Evolutionary conservation across 2,329 filamentous ascomycete genomes (phyloP).

Genomic region (Ceratocystis variospora): DNA sequence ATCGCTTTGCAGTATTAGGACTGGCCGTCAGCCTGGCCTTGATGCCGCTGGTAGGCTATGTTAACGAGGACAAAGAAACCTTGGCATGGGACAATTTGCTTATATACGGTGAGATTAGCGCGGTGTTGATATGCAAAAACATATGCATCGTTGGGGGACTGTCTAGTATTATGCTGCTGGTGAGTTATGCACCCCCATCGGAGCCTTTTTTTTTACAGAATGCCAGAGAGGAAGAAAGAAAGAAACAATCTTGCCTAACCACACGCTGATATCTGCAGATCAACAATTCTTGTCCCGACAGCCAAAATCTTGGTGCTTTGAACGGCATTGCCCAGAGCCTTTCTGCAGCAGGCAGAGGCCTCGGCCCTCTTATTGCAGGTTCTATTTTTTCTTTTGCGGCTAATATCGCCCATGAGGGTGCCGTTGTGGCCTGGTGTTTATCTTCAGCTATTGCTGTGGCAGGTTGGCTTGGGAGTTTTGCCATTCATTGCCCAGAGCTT

Average conservation of each 20-base stretch:
- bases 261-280: conserved; percentile 1
- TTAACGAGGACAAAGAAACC: conserved; percentile 29
- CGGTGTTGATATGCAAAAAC: conserved; percentile 74
- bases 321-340: conserved; percentile 92
- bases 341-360: conserved; percentile 74
- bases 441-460: conserved; percentile 73
- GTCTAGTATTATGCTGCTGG: conserved; percentile 75
- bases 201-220: neutral
- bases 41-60: conserved; percentile 83
- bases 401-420: conserved; percentile 59
- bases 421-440: conserved; percentile 70
- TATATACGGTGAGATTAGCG: conserved; percentile 69
- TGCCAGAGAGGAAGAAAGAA: neutral
- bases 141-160: conserved; percentile 79
- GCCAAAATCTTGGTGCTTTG: conserved; percentile 64
- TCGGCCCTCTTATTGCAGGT: conserved; percentile 79
- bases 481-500: conserved; percentile 51
- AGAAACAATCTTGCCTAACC: neutral
- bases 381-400: conserved; percentile 70
- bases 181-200: conserved; percentile 32
- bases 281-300: conserved; percentile 14
- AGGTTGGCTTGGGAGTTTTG: conserved; percentile 67
- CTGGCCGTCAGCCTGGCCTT: conserved; percentile 70
- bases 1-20: conserved; percentile 62
- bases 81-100: conserved; percentile 35